These are phyloP conservation scores for Ascochyta pisi DNA, from an alignment of 2,329 filamentous ascomycete species.

Conservation along the genomic window DNA sequence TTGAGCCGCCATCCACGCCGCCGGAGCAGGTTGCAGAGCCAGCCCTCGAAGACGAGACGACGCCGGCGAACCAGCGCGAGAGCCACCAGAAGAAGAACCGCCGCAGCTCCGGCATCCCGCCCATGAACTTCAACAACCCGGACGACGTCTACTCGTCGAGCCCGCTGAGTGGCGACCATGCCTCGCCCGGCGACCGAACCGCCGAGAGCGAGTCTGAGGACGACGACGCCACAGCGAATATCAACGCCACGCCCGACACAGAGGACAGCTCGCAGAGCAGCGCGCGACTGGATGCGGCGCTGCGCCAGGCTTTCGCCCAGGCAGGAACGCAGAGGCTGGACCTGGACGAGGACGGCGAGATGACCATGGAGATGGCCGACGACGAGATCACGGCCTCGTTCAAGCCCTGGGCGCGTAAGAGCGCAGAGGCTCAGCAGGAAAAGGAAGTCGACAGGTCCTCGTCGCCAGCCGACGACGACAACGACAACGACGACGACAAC, in stretches of 20 bases:
- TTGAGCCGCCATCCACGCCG: constrained; percentile 67
- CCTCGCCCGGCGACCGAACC: constrained; percentile 50
- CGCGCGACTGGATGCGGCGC: constrained; percentile 75
- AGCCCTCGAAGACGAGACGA: constrained; percentile 63
- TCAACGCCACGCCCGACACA: constrained; percentile 61
- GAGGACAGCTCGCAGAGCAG: constrained; percentile 69
- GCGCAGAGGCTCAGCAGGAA: constrained; percentile 48
- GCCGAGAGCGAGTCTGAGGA: constrained; percentile 66
- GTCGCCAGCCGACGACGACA: constrained; percentile 49
- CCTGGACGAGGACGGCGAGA: constrained; percentile 61
- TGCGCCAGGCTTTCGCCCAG: constrained; percentile 75
- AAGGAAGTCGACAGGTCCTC: constrained; percentile 61
- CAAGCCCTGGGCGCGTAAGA: constrained; percentile 72
- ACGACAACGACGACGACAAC: constrained; percentile 55
- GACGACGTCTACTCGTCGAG: constrained; percentile 77
- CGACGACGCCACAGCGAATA: constrained; percentile 74
- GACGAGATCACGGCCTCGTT: constrained; percentile 79
- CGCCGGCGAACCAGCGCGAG: constrained; percentile 70
- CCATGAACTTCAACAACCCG: constrained; percentile 69
- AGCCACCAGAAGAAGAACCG: constrained; percentile 66
- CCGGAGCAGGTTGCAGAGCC: constrained; percentile 67
- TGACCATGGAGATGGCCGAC: constrained; percentile 61
- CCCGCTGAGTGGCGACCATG: constrained; percentile 70
- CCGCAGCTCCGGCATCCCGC: constrained; percentile 71
- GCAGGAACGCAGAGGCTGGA: constrained; percentile 76